Base-by-base conservation (phyloP, 2,329 filamentous ascomycete species). In the Macrophomina pseudophaseolina region DNA sequence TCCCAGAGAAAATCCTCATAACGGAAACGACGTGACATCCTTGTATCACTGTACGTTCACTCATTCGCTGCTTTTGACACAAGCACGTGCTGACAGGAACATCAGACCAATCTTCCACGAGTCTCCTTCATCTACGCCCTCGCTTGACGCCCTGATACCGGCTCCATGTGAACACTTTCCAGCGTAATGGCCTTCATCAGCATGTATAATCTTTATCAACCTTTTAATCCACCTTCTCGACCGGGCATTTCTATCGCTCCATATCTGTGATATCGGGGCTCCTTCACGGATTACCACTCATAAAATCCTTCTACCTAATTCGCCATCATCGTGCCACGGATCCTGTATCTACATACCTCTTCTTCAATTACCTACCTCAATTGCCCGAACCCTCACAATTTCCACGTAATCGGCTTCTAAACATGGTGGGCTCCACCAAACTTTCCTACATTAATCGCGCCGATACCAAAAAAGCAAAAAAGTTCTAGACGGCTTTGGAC, bases 201-300 rank as follows among this genome's bases (percentile, higher is more conserved):
- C 58, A 28, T 62, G 58, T 62, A 62, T 49, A 33, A 62, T 35
- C 16, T 62, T 49, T n/a, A 60, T 49, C 30, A 11, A 48, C 32
- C 23, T 30, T n/a, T 32, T 59, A 59, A 59, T 59, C 58, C 12
- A n/a, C 32, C 48, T 11, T 62, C n/a, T 38, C 32, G 23, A 7
- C n/a, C 9, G 23, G 5, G n/a, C 42, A 38, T 5, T 9, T 35
- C 16, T 32, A 38, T 6, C 42, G 7, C 14, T 49, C 30, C 42
- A 38, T 60, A 46, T 48, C 56, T 28, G 42, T 16, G 40, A 48
- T 60, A 33, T 18, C 12, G 58, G 42, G 35, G 58, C 14, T 18
- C 3, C 23, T 6, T 35, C 18, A 18, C 23, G 38, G 23, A 59
- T 18, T 33, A 8, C 7, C 12, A 35, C 14, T 18, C 14, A 11